Evolutionary conservation across 257 asterid species (phyloP).

Genomic region (Lycium ferocissimum): DNA sequence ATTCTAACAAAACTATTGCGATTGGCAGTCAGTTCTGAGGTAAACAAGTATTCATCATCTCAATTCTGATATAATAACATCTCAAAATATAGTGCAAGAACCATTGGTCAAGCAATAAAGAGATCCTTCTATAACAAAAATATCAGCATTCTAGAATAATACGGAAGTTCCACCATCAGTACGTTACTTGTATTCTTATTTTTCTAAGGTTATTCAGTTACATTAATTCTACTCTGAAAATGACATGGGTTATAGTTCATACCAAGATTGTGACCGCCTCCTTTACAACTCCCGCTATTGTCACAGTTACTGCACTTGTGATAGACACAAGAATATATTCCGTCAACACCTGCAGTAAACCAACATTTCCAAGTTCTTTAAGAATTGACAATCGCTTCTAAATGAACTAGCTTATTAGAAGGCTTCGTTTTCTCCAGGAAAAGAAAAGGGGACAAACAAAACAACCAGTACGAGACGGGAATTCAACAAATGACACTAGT

Average conservation of each 20-base stretch:
- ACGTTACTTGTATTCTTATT: not conserved
- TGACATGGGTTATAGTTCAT: conserved; percentile 27
- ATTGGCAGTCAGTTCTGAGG: not conserved
- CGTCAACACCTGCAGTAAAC: conserved; percentile 79
- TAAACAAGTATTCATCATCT: not conserved
- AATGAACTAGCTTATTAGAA: not conserved
- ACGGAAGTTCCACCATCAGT: not conserved
- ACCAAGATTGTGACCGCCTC: conserved; percentile 98
- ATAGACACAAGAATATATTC: conserved; percentile 91
- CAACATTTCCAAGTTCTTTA: not conserved
- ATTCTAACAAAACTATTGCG: not conserved
- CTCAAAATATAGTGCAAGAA: not conserved
- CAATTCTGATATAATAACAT: not conserved
- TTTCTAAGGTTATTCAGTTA: not conserved
- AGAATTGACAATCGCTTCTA: not conserved
- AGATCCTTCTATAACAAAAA: not conserved
- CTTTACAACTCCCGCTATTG: conserved; percentile 99
- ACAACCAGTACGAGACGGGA: not conserved
- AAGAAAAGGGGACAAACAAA: not conserved
- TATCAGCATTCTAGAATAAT: not conserved
- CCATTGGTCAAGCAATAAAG: not conserved
- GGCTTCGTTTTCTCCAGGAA: not conserved
- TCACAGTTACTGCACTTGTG: conserved; percentile 97
- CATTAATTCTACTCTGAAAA: not conserved
- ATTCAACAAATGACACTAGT: conserved; percentile 1